A percentile compares a stretch with the other conserved stretches of the same genome.
These are phyloP conservation scores for Hyaloscypha finlandica DNA, from an alignment of 495 filamentous ascomycete genomes.

Conservation along the genomic window DNA sequence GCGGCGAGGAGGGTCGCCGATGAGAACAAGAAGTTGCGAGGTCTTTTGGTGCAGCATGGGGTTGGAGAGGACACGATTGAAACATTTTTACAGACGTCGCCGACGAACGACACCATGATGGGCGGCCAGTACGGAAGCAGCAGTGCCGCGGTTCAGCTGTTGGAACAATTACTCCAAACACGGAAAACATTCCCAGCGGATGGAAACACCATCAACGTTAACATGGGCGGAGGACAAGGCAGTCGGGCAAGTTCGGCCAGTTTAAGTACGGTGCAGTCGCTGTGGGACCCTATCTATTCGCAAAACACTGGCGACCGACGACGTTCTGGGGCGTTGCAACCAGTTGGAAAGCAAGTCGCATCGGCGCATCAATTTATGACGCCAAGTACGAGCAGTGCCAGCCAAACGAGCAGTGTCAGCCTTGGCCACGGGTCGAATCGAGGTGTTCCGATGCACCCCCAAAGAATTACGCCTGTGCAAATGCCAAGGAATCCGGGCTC, in stretches of 20 bases:
- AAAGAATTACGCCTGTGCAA: slow-evolving; percentile 14
- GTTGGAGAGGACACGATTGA: slow-evolving; percentile 48
- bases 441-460: slow-evolving; percentile 9
- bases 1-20: slow-evolving; percentile 63
- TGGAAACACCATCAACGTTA: slow-evolving; percentile 11
- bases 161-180: slow-evolving; percentile 29
- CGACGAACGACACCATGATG: slow-evolving; percentile 19
- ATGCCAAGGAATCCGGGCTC: slow-evolving; percentile 25
- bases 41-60: slow-evolving; percentile 46
- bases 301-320: slow-evolving; percentile 16
- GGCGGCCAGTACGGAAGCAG: slow-evolving; percentile 9
- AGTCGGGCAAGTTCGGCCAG: slow-evolving; percentile 30
- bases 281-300: slow-evolving; percentile 25
- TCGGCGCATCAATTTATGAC: slow-evolving; percentile 30
- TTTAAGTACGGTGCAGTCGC: slow-evolving; percentile 23
- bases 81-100: slow-evolving; percentile 21
- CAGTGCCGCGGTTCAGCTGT: slow-evolving; percentile 20
- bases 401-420: slow-evolving; percentile 25
- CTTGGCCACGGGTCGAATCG: slow-evolving; percentile 14
- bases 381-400: slow-evolving; percentile 21
- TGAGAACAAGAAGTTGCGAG: slow-evolving; percentile 61
- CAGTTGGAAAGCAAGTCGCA: slow-evolving; percentile 16
- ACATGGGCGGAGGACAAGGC: background rate
- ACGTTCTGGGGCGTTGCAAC: slow-evolving; percentile 4
- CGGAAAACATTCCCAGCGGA: slow-evolving; percentile 25